Base-by-base conservation (phyloP, 2,329 filamentous ascomycete genomes). In the Neurospora sp. region DNA sequence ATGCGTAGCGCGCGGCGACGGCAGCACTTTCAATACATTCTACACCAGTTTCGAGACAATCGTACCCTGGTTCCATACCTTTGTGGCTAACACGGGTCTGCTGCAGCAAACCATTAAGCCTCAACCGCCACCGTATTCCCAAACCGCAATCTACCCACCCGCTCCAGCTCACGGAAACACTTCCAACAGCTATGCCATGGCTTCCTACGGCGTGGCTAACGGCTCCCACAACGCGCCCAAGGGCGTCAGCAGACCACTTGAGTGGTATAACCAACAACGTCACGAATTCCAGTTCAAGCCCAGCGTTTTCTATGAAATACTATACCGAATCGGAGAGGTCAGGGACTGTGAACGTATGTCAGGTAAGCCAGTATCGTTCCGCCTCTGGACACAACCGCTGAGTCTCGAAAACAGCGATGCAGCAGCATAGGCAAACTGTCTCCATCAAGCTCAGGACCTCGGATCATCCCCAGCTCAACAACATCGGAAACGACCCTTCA, bases 241-340 rank as follows among this genome's bases (percentile, higher is more conserved):
- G 33, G 68, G 69, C 65, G 23, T 66, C 39, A 40, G 69, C 37
- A 40, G 67, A 68, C 33, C 66, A 69, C 4, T 66, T 66, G 17
- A 40, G 23, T 37, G 57, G 11, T 68, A 2, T 72, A 69, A 19
- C 67, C 38, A 38, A 4, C 33, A 8, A 19, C 67, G n/a, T 33
- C 66, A 17, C 8, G 52, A 66, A 12, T 76, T 79, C 11, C 70
- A 78, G 11, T 85, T 84, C 82, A 95, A 92, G 76, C 79, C 88
- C 4, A 97, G 93, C 76, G 95, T 96, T 0, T 99, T 97, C 79
- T 97, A 95, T 77, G 87, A 87, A 11, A 84, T 95, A 39, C 78
- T 89, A 66, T 83, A 88, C 69, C 85, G 88, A 37, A 80, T 97
- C 6, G 88, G 92, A 5, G 82, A 84, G 8, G 82, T 90, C 19